Conservation (phyloP, 306 rosid species). For the Medicago arabica region DNA sequence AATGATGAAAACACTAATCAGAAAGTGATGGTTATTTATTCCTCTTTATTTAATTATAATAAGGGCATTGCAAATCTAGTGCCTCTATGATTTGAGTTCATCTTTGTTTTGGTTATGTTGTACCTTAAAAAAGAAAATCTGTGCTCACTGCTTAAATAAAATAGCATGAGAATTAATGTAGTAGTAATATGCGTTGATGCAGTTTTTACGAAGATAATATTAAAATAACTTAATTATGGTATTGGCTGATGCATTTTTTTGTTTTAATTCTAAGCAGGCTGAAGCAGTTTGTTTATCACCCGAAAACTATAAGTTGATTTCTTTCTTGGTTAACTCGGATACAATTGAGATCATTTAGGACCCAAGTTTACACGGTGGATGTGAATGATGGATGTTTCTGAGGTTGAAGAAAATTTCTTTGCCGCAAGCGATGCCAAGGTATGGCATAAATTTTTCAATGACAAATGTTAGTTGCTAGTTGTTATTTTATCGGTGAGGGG, state of each 20-base stretch:
- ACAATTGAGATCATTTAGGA: conserved; percentile 54
- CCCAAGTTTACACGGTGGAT: conserved; percentile 32
- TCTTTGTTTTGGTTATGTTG: conserved; percentile 17
- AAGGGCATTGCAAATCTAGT: not conserved
- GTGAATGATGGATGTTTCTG: conserved; percentile 73
- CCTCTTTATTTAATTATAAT: not conserved
- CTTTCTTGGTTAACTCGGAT: conserved; percentile 27
- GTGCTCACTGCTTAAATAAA: not conserved
- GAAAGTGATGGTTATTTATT: conserved; percentile 14
- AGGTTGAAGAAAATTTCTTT: conserved; percentile 81
- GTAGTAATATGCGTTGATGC: too few relatives aligned
- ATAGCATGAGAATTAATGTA: too few relatives aligned
- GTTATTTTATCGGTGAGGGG: not conserved
- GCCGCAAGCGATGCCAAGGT: conserved; percentile 94
- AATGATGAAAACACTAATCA: conserved; percentile 14
- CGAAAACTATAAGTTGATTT: conserved; percentile 29
- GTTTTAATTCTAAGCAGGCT: conserved; percentile 10
- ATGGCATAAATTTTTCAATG: not conserved
- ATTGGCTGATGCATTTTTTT: conserved; percentile 3
- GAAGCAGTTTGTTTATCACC: not conserved
- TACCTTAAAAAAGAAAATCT: not conserved
- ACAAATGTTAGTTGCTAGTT: not conserved
- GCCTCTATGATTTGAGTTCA: not conserved
- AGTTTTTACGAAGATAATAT: not conserved
- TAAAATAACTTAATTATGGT: not conserved